Conservation (phyloP, 208 protist species). For the Wallacemonas sp. region DNA sequence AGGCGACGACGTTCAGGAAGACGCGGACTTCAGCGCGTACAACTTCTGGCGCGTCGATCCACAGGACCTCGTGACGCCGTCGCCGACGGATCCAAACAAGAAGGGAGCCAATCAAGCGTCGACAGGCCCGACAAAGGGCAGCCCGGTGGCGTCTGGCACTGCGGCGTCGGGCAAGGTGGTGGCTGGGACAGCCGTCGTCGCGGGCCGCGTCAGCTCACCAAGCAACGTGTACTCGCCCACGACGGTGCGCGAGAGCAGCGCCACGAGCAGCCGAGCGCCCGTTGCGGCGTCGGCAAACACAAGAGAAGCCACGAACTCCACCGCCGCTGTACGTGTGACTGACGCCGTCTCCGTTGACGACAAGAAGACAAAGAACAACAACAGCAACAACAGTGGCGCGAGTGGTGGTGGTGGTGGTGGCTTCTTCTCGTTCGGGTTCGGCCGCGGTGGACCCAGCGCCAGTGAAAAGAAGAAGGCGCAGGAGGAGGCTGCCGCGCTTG, state of each 20-base stretch:
- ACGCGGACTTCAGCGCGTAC: conserved; percentile 74
- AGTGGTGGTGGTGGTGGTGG: conserved; percentile 10
- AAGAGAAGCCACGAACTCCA: not conserved
- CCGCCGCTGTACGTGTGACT: too few relatives aligned
- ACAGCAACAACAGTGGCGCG: not conserved
- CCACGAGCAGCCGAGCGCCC: not conserved
- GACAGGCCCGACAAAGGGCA: not conserved
- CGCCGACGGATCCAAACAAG: not conserved
- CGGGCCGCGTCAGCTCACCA: too few relatives aligned
- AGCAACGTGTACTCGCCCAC: conserved; percentile 7
- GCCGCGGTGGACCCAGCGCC: not conserved
- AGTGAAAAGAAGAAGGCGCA: not conserved
- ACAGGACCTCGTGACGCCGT: conserved; percentile 29
- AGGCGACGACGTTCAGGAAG: conserved; percentile 38
- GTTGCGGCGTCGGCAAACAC: not conserved
- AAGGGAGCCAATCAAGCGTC: not conserved
- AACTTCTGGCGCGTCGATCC: conserved; percentile 82
- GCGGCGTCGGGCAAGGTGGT: too few relatives aligned
- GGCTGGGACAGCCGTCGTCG: too few relatives aligned
- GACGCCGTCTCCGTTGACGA: not conserved
- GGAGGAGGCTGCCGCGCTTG: not conserved
- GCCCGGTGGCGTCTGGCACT: too few relatives aligned
- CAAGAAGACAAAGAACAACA: conserved; percentile 15
- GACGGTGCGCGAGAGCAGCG: not conserved
- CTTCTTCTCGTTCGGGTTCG: conserved; percentile 31